These are phyloP conservation scores for Russula virescens DNA, from an alignment of 768 basidiomycete species.

Conservation along the genomic window DNA sequence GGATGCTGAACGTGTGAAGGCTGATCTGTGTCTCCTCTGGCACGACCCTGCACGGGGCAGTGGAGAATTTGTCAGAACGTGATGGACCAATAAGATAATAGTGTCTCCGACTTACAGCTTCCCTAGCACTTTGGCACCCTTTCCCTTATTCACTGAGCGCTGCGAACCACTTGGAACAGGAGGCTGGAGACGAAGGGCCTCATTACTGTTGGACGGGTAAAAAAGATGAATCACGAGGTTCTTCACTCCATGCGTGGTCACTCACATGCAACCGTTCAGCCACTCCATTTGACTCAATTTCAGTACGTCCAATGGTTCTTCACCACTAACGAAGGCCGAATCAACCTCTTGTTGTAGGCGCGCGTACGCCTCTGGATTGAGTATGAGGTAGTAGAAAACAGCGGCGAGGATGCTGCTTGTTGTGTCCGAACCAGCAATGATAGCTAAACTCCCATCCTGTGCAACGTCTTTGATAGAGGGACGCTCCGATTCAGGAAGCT, in stretches of 20 bases:
- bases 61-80: background rate
- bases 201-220: conserved; percentile 36
- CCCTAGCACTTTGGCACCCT: conserved; percentile 28
- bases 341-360: conserved; percentile 19
- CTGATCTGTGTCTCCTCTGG: conserved; percentile 20
- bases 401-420: conserved; percentile 33
- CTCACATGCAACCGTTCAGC: conserved; percentile 23
- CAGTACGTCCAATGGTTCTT: conserved; percentile 17
- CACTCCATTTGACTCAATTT: conserved; percentile 17
- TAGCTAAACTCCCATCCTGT: conserved; percentile 35
- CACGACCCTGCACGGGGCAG: background rate
- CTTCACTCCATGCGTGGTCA: background rate
- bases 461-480: conserved; percentile 23
- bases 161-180: conserved; percentile 45
- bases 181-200: conserved; percentile 44
- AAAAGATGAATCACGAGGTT: no score
- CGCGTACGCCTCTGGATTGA: conserved; percentile 28
- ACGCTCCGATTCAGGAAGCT: conserved; percentile 6
- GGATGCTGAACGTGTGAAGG: conserved; percentile 21
- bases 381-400: conserved; percentile 34
- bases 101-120: conserved; percentile 2
- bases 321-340: conserved; percentile 7
- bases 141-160: conserved; percentile 35
- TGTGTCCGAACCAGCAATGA: conserved; percentile 42
- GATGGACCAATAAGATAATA: background rate